Evolutionary conservation across 2,329 filamentous ascomycete genomes (phyloP).

Genomic region (Pestalotiopsis sp.): DNA sequence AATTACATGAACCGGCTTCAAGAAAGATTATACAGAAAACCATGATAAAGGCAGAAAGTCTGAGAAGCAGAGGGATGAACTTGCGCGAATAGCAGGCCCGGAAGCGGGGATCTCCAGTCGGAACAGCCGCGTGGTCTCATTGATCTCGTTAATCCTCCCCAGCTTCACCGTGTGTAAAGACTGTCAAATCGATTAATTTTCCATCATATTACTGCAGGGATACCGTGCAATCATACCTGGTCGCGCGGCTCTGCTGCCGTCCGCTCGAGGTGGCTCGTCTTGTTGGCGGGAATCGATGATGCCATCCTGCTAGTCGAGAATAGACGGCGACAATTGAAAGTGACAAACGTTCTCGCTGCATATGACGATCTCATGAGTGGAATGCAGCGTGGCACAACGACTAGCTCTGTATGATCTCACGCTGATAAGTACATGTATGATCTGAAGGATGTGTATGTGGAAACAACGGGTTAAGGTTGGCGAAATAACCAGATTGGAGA

Average conservation of each 20-base stretch:
- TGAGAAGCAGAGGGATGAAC: conserved; percentile 4
- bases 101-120: conserved; percentile 59
- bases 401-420: too few relatives aligned
- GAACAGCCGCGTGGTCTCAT: conserved; percentile 68
- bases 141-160: conserved; percentile 63
- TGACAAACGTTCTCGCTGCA: neutral
- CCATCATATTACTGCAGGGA: neutral
- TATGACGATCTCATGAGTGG: neutral
- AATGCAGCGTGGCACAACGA: neutral
- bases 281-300: conserved; percentile 19
- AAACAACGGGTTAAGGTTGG: neutral
- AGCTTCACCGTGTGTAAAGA: conserved; percentile 64
- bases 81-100: conserved; percentile 48
- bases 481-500: too few relatives aligned
- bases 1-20: neutral
- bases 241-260: conserved; percentile 76
- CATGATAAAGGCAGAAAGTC: neutral
- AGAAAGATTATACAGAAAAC: neutral
- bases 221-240: conserved; percentile 37
- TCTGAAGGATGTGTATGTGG: neutral
- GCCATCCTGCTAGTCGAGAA: conserved; percentile 18
- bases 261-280: conserved; percentile 64
- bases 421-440: too few relatives aligned
- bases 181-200: conserved; percentile 26
- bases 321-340: neutral